Conservation (phyloP, 2,329 filamentous ascomycete genomes). For the Alternaria longipes region DNA sequence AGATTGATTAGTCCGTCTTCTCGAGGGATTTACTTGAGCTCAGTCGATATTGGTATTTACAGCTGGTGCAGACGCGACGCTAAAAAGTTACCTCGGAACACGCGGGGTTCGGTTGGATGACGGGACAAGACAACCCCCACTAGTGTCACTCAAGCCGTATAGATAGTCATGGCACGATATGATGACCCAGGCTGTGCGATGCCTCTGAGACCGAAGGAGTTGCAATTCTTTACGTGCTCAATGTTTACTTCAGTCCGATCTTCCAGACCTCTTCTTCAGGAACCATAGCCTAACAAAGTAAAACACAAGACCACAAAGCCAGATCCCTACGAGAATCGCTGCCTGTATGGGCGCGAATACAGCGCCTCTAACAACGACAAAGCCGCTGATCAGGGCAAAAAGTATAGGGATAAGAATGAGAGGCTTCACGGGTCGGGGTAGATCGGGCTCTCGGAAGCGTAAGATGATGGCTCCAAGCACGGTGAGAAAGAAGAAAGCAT, state of each 20-base stretch:
- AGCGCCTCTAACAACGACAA: slow-evolving; percentile 48
- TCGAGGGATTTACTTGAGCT: neutral
- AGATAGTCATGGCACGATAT: neutral
- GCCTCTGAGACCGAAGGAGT: neutral
- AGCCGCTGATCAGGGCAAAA: slow-evolving; percentile 65
- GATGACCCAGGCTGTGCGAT: neutral
- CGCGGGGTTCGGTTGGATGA: neutral
- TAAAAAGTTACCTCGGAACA: slow-evolving; percentile 12
- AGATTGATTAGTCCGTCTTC: neutral
- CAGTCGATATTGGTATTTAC: neutral
- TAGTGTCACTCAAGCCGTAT: neutral
- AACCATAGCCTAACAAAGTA: slow-evolving; percentile 26
- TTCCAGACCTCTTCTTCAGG: slow-evolving; percentile 2
- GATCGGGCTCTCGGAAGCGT: slow-evolving; percentile 64
- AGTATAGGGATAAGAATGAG: slow-evolving; percentile 62
- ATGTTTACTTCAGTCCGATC: neutral
- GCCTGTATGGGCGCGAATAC: slow-evolving; percentile 49
- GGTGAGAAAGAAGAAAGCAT: slow-evolving; percentile 72
- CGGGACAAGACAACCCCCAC: neutral
- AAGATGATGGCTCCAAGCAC: slow-evolving; percentile 68
- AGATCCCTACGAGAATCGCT: slow-evolving; percentile 40
- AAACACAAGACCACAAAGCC: slow-evolving; percentile 35
- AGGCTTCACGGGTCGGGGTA: slow-evolving; percentile 67
- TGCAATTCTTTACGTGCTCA: neutral
- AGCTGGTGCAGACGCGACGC: neutral